phyloP scores from a whole-genome alignment of 768 basidiomycete genomes.

The Suillus placidus region DNA sequence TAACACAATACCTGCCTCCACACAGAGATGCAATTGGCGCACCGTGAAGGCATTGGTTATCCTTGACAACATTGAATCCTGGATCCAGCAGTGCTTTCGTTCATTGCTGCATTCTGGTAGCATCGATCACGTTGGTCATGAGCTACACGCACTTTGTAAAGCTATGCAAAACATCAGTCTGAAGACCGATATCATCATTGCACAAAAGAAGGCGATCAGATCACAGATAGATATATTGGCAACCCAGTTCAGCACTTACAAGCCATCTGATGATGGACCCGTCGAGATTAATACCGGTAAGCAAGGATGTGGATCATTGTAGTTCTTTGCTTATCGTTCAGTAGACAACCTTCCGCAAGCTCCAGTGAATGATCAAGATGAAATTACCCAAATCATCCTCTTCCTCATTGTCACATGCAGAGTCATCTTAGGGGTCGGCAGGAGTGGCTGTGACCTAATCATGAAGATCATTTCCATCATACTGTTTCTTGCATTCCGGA shows the following conservation, averaged over 20 bases:
- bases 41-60: background rate
- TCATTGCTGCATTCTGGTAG: background rate
- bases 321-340: background rate
- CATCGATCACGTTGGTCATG: background rate
- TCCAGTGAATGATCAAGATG: background rate
- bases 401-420: background rate
- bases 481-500: background rate
- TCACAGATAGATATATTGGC: background rate
- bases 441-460: constrained; percentile 9
- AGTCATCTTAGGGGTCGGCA: constrained; percentile 21
- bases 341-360: background rate
- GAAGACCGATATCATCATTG: background rate
- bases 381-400: background rate
- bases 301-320: too few relatives aligned
- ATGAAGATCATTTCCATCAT: background rate
- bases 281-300: background rate
- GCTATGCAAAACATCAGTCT: background rate
- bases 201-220: background rate
- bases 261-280: background rate
- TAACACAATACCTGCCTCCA: too few relatives aligned
- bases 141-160: background rate
- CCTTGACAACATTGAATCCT: background rate
- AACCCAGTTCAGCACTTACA: background rate
- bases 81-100: background rate
- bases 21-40: background rate